Evolutionary conservation across 2,329 filamentous ascomycete species (phyloP), one percentile per base, ranked within the genome.

Genomic region (Clarireedia homoeocarpa): DNA sequence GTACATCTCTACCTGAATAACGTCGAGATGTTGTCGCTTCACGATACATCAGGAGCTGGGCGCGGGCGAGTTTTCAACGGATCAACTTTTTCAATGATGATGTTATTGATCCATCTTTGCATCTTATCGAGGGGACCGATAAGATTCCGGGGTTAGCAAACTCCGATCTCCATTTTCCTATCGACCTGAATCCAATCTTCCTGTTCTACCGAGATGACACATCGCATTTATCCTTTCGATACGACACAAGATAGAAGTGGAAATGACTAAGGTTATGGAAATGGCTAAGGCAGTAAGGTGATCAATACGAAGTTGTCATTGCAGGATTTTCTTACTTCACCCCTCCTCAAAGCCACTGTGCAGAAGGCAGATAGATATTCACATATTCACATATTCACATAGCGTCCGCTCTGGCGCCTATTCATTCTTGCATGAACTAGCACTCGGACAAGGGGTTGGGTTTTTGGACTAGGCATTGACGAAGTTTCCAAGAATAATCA

Each of bases 1-100:
- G 58, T 60, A 67, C 66, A 68, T 68, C 44, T 48, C 63, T 65
- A 59, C 53, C 46, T 54, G 20, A 14, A 48, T 34, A 36, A 40
- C 23, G 24, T 50, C 48, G 49, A 27, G 24, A 50, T 48, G 51
- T 38, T 17, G 23, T 52, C 26, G 53, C 38, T 34, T 7, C 27
- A 10, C 17, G 17, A 45, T 39, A 17, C 54, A 56, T 45, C 12
- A 40, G 30, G 49, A 56, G 24, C 15, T 36, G 4, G 23, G 17
- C 20, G 23, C 39, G 36, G 36, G 24, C 51, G 38, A 54, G 12
- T 12, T 23, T 49, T 48, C 34, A 40, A 54, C 15, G 10, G 9
- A 34, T 34, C 30, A 12, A 34, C 30, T 34, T 23, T 48, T n/a
- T 49, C 23, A 45, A 48, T 48, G 42, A 53, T 23, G 51, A 39